Evolutionary conservation across 2,329 filamentous ascomycete genomes (phyloP).

Genomic region (Alternaria alternata): DNA sequence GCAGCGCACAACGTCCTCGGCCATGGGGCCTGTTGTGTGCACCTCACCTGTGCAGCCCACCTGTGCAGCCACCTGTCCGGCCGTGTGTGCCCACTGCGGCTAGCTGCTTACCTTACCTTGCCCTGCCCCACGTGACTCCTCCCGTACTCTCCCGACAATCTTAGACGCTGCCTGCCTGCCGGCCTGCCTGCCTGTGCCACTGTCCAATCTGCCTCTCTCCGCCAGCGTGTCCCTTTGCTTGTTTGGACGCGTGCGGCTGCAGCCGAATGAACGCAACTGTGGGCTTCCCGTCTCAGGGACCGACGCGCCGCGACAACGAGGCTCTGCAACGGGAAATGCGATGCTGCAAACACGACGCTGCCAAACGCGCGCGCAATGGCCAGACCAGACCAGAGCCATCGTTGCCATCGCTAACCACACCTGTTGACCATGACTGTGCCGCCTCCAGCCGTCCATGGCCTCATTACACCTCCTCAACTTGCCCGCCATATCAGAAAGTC

Average conservation of each 20-base stretch:
- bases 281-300: slow-evolving; percentile 11
- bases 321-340: not conserved
- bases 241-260: slow-evolving; percentile 12
- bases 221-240: slow-evolving; percentile 7
- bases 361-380: too few relatives aligned
- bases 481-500: slow-evolving; percentile 1
- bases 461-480: not conserved
- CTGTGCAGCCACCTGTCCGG: not conserved
- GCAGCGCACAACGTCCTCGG: not conserved
- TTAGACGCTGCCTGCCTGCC: not conserved
- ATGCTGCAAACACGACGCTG: not conserved
- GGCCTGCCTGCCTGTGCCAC: not conserved
- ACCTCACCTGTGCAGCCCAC: not conserved
- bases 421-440: slow-evolving; percentile 6
- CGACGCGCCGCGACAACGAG: slow-evolving; percentile 9
- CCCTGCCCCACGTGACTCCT: slow-evolving; percentile 7
- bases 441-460: not conserved
- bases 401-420: not conserved
- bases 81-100: slow-evolving; percentile 9
- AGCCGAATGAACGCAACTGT: slow-evolving; percentile 15
- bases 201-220: not conserved
- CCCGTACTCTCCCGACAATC: not conserved
- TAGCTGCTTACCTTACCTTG: slow-evolving; percentile 4
- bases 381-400: not conserved
- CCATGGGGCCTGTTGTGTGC: too few relatives aligned